Conservation (phyloP, 495 filamentous ascomycete species). For the Hypoxylon fuscum region DNA sequence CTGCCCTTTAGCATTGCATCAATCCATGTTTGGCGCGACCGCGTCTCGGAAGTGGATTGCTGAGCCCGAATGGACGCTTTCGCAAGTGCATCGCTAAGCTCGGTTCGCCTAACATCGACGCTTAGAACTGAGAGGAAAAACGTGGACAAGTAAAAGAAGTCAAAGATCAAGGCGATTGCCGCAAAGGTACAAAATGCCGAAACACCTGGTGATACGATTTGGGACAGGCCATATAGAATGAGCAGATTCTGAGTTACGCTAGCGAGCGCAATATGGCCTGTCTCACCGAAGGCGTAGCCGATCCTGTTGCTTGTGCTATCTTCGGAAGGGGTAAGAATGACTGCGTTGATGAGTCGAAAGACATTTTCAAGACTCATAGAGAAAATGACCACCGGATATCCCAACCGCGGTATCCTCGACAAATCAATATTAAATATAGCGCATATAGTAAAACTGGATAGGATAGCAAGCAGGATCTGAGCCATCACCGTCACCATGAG, state of each 20-base stretch:
- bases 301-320: constrained; percentile 67
- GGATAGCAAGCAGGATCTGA: constrained; percentile 73
- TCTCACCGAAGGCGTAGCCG: constrained; percentile 71
- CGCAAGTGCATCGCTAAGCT: constrained; percentile 63
- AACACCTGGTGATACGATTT: constrained; percentile 67
- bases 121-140: constrained; percentile 79
- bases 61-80: constrained; percentile 51
- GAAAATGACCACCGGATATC: constrained; percentile 76
- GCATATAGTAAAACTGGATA: constrained; percentile 71
- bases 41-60: constrained; percentile 31
- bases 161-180: constrained; percentile 71
- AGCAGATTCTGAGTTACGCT: constrained; percentile 67
- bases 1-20: constrained; percentile 59
- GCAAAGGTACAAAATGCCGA: constrained; percentile 75
- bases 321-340: constrained; percentile 70
- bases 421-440: constrained; percentile 69
- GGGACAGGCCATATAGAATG: constrained; percentile 65
- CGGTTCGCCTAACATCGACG: constrained; percentile 74
- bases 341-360: constrained; percentile 74
- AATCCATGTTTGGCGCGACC: constrained; percentile 55
- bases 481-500: constrained; percentile 69
- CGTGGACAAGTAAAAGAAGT: constrained; percentile 74
- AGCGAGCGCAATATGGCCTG: constrained; percentile 70
- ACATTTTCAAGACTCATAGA: constrained; percentile 77
- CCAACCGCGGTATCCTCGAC: constrained; percentile 66